Conservation (phyloP, 352 stramenopile species). For the Phytophthora europaea region DNA sequence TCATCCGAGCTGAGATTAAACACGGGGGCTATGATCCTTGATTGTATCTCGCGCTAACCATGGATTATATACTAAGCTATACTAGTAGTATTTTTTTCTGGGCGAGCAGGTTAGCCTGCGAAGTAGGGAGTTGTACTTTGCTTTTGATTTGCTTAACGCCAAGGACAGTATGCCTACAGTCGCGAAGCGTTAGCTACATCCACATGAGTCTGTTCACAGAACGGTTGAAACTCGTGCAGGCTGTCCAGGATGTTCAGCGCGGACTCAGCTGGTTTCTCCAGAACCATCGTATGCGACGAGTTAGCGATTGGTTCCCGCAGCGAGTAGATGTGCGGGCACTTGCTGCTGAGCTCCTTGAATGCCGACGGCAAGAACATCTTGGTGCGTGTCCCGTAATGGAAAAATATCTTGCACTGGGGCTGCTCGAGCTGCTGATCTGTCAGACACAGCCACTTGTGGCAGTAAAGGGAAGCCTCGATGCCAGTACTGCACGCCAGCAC, state of each 20-base stretch:
- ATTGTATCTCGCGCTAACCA: too few species aligned
- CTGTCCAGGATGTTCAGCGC: constrained; percentile 34
- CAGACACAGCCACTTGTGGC: constrained; percentile 26
- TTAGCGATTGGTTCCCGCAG: constrained; percentile 32
- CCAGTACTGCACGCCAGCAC: constrained; percentile 43
- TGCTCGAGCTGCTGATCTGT: constrained; percentile 26
- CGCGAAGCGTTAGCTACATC: constrained; percentile 6
- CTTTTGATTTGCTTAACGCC: neutral
- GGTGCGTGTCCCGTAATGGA: constrained; percentile 38
- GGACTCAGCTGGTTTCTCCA: constrained; percentile 48
- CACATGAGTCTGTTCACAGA: constrained; percentile 5
- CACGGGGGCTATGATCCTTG: too few species aligned
- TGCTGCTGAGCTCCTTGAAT: constrained; percentile 28
- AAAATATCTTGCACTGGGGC: constrained; percentile 31
- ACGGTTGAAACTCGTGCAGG: constrained; percentile 21
- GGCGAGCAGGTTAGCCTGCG: too few species aligned
- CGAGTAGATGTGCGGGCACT: constrained; percentile 41
- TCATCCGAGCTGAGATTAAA: too few species aligned
- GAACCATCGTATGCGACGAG: constrained; percentile 44
- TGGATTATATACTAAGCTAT: too few species aligned
- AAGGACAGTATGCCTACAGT: neutral
- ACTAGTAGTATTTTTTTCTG: too few species aligned
- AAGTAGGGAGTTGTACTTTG: too few species aligned
- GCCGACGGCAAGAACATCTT: constrained; percentile 39
- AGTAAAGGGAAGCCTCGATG: constrained; percentile 56